phyloP scores from a whole-genome alignment of 164 flowering plant genomes.

The Cinnamomum chago region DNA sequence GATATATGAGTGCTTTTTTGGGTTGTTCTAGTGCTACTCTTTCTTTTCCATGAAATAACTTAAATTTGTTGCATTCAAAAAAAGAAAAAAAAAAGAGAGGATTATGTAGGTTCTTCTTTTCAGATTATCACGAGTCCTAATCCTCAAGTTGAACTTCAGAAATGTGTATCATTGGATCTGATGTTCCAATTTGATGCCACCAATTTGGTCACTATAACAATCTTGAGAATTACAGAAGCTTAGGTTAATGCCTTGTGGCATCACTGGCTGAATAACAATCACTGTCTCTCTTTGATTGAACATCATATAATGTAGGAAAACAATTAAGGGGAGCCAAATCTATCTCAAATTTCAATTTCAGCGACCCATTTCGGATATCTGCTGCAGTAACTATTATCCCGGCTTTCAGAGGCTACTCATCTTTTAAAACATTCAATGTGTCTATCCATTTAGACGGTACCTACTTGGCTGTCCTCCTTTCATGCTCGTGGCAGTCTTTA shows the following conservation, averaged over 20 bases:
- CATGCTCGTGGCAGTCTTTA: not conserved
- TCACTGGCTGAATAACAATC: not conserved
- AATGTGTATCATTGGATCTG: not conserved
- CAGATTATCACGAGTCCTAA: not conserved
- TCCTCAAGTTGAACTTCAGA: not conserved
- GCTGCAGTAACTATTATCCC: not conserved
- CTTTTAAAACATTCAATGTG: not conserved
- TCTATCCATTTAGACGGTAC: not conserved
- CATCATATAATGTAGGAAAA: not conserved
- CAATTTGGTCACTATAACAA: not conserved
- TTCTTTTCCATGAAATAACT: too few relatives aligned
- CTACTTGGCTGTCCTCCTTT: slow-evolving; percentile 4
- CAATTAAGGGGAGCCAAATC: not conserved
- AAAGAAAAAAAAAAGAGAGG: too few relatives aligned
- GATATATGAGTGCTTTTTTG: too few relatives aligned
- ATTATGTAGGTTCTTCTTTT: not conserved
- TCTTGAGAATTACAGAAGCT: not conserved
- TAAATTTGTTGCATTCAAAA: too few relatives aligned
- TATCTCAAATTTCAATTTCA: too few relatives aligned
- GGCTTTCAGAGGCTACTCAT: not conserved
- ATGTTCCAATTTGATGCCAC: not conserved
- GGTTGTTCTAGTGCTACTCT: too few relatives aligned
- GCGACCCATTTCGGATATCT: not conserved
- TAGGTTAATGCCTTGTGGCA: not conserved
- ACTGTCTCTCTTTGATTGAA: not conserved